These are phyloP conservation scores for Clitoria ternatea DNA, from an alignment of 306 rosid species.

Conservation along the genomic window DNA sequence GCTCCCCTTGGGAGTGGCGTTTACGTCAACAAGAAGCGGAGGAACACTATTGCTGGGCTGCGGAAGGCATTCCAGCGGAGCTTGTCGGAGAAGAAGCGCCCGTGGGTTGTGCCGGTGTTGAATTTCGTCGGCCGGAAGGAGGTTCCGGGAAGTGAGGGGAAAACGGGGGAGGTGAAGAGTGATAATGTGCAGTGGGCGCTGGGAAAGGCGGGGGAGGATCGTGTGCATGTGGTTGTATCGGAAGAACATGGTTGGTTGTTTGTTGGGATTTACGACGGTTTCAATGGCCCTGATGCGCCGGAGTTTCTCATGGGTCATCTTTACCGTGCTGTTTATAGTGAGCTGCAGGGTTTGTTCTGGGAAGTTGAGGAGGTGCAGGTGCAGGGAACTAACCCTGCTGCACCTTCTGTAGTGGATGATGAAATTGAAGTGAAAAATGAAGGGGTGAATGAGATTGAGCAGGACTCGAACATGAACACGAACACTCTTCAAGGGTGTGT, in stretches of 20 bases:
- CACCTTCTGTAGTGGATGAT: neutral
- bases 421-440: neutral
- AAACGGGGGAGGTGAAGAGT: slow-evolving; percentile 38
- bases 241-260: slow-evolving; percentile 92
- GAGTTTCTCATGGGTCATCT: slow-evolving; percentile 88
- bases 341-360: slow-evolving; percentile 87
- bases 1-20: slow-evolving; percentile 66
- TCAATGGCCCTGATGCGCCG: slow-evolving; percentile 89
- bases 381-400: slow-evolving; percentile 24
- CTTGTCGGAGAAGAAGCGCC: slow-evolving; percentile 74
- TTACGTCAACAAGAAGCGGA: slow-evolving; percentile 54
- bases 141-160: slow-evolving; percentile 38
- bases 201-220: slow-evolving; percentile 93
- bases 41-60: slow-evolving; percentile 59
- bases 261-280: slow-evolving; percentile 89
- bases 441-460: slow-evolving; percentile 20
- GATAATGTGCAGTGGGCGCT: slow-evolving; percentile 87
- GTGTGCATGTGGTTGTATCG: slow-evolving; percentile 86
- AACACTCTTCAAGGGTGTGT: slow-evolving; percentile 26
- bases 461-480: neutral
- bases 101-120: slow-evolving; percentile 88
- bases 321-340: slow-evolving; percentile 67
- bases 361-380: slow-evolving; percentile 46
- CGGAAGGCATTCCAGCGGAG: slow-evolving; percentile 64
- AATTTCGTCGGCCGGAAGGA: slow-evolving; percentile 65